These are phyloP conservation scores for Henckelia pumila DNA, from an alignment of 257 asterid species.

Conservation along the genomic window DNA sequence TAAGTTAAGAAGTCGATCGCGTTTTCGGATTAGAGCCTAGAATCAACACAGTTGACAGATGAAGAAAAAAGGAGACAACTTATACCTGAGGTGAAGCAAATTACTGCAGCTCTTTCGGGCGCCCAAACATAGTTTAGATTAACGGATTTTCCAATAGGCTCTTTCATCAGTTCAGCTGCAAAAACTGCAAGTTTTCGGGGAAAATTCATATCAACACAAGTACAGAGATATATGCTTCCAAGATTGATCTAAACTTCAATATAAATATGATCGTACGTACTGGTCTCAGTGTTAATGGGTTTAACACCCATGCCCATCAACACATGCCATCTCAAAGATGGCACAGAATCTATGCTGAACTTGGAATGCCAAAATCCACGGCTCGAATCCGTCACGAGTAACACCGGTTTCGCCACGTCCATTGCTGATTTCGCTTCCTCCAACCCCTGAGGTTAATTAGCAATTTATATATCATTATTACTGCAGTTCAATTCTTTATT, in stretches of 20 bases:
- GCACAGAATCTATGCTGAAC: slow-evolving; percentile 41
- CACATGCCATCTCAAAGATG: slow-evolving; percentile 69
- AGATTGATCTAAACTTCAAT: slow-evolving; percentile 5
- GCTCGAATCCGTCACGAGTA: slow-evolving; percentile 62
- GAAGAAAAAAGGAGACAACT: not conserved
- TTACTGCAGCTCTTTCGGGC: slow-evolving; percentile 66
- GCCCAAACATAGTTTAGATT: slow-evolving; percentile 59
- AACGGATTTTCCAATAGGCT: slow-evolving; percentile 21
- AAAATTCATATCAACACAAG: not conserved
- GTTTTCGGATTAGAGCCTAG: too few relatives aligned
- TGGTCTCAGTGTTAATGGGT: slow-evolving; percentile 22
- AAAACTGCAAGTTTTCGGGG: slow-evolving; percentile 40
- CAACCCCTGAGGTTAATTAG: slow-evolving; percentile 53
- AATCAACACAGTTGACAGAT: not conserved
- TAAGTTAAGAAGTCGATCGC: not conserved
- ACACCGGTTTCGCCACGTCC: slow-evolving; percentile 59
- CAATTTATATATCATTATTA: not conserved
- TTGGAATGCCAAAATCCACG: slow-evolving; percentile 64
- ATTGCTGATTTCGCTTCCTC: slow-evolving; percentile 85
- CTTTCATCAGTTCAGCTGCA: slow-evolving; percentile 46
- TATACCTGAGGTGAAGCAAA: slow-evolving; percentile 81
- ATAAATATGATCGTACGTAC: slow-evolving; percentile 34
- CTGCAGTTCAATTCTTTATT: not conserved
- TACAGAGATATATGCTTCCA: not conserved
- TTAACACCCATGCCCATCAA: slow-evolving; percentile 36